Evolutionary conservation across 805 yeast species (phyloP).

Genomic region (Candida silvicultrix): DNA sequence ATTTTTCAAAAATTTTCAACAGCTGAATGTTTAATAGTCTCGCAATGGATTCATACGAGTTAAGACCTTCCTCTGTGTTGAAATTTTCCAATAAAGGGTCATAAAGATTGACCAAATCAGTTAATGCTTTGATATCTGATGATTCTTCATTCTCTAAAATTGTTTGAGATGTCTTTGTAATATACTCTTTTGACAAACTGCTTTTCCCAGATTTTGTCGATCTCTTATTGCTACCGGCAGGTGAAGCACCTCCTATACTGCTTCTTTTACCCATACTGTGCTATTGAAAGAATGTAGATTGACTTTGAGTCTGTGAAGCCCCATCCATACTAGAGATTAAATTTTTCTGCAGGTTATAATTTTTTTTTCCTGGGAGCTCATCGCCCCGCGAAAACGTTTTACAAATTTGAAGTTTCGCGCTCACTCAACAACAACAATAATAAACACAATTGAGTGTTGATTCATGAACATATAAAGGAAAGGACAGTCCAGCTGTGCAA

Average conservation of each 20-base stretch:
- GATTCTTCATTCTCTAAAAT: conserved; percentile 5
- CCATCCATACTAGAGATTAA: too few species aligned
- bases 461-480: too few species aligned
- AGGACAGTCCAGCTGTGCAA: too few species aligned
- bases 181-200: conserved; percentile 8
- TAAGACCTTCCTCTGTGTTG: conserved; percentile 13
- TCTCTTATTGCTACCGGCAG: neutral
- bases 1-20: conserved; percentile 18
- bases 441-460: too few species aligned
- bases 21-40: conserved; percentile 17
- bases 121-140: conserved; percentile 5
- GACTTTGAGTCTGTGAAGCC: too few species aligned
- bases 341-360: neutral
- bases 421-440: too few species aligned
- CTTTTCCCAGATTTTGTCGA: too few species aligned
- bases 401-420: neutral
- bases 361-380: conserved; percentile 1
- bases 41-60: conserved; percentile 11
- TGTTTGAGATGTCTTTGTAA: conserved; percentile 6
- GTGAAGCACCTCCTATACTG: conserved; percentile 1
- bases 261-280: conserved; percentile 10
- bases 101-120: conserved; percentile 9
- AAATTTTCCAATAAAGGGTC: conserved; percentile 16
- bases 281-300: too few species aligned
- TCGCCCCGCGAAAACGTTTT: neutral